Percentiles rank a stretch among this genome's conserved stretches.
Conservation (phyloP, 768 basidiomycete genomes). For the Hortiboletus flavorubellus region DNA sequence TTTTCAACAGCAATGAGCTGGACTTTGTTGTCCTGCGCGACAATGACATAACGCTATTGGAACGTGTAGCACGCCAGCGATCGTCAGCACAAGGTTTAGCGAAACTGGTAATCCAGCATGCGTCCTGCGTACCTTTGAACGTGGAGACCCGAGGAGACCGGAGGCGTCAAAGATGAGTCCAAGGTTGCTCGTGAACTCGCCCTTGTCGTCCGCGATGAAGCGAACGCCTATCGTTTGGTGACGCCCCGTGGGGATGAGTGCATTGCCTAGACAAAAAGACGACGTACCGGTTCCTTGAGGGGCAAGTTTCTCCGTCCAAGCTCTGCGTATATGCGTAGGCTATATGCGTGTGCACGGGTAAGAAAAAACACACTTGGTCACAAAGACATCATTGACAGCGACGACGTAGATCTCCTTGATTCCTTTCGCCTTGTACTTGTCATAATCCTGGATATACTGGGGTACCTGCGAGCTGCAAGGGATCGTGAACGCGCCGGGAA, state of each 20-base stretch:
- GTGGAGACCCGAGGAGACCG: constrained; percentile 56
- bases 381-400: constrained; percentile 77
- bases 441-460: constrained; percentile 60
- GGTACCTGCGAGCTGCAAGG: constrained; percentile 45
- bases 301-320: constrained; percentile 64
- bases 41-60: constrained; percentile 50
- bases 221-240: constrained; percentile 40
- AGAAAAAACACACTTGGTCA: constrained; percentile 41
- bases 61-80: neutral
- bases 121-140: constrained; percentile 49
- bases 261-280: neutral
- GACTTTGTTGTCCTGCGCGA: constrained; percentile 59
- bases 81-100: neutral
- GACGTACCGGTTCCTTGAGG: constrained; percentile 52
- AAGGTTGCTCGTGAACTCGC: constrained; percentile 47
- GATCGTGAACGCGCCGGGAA: too few species aligned
- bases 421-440: constrained; percentile 75
- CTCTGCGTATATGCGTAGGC: constrained; percentile 34
- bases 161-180: constrained; percentile 65
- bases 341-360: constrained; percentile 2
- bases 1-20: constrained; percentile 51
- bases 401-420: constrained; percentile 69
- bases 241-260: neutral
- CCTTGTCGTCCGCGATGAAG: constrained; percentile 71
- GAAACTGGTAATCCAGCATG: too few species aligned